phyloP scores from a whole-genome alignment of 441 rosid genomes.

The Euphorbia corollata region DNA sequence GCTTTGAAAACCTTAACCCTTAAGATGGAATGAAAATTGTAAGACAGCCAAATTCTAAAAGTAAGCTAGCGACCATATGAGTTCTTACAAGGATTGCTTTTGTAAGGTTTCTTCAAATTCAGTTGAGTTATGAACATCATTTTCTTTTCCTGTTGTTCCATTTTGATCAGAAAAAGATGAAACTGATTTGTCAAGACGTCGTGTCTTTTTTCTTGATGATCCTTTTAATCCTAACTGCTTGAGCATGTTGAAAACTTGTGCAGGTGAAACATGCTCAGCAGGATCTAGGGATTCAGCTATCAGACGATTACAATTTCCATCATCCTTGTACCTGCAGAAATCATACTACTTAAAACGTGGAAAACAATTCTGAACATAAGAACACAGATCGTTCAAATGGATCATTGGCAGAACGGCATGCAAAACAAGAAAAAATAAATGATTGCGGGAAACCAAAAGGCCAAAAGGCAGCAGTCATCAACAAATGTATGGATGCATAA shows the following conservation, averaged over 20 bases:
- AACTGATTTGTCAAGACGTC: slow-evolving; percentile 23
- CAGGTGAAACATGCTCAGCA: slow-evolving; percentile 60
- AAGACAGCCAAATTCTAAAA: slow-evolving; percentile 9
- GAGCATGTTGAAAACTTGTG: slow-evolving; percentile 86
- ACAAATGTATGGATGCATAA: not conserved
- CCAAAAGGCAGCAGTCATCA: slow-evolving; percentile 11
- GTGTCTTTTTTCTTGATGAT: slow-evolving; percentile 46
- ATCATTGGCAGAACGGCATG: not conserved
- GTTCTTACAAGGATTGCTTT: slow-evolving; percentile 55
- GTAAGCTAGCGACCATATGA: slow-evolving; percentile 4
- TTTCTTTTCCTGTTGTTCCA: slow-evolving; percentile 24
- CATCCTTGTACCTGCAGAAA: slow-evolving; percentile 65
- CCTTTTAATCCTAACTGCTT: slow-evolving; percentile 67
- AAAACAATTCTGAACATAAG: slow-evolving; percentile 17
- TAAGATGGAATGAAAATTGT: not conserved
- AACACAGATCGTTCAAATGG: not conserved
- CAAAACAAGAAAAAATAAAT: not conserved
- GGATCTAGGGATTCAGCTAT: slow-evolving; percentile 73
- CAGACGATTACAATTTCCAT: slow-evolving; percentile 42
- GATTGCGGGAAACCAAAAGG: slow-evolving; percentile 1
- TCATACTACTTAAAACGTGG: slow-evolving; percentile 16
- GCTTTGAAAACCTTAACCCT: not conserved
- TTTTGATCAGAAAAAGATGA: slow-evolving; percentile 24
- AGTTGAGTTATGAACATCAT: slow-evolving; percentile 30
- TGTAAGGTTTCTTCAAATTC: slow-evolving; percentile 30